These are phyloP conservation scores for Agmasoma carcini DNA, from an alignment of 371 early-diverging fungal species.

Conservation along the genomic window DNA sequence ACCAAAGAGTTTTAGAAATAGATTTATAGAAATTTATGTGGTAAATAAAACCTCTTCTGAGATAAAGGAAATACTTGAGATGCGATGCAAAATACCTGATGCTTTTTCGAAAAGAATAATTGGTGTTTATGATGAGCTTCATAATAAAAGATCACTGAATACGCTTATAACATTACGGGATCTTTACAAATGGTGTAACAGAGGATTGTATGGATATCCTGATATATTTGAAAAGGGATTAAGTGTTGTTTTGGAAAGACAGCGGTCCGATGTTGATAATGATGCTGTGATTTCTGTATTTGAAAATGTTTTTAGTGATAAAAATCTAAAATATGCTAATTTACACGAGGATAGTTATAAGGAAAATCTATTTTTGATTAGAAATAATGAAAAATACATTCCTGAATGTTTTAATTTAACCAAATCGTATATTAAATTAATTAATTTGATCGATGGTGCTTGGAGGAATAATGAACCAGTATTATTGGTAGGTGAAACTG, in stretches of 20 bases:
- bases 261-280: constrained; percentile 68
- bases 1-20: constrained; percentile 93
- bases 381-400: constrained; percentile 1
- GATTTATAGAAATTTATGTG: constrained; percentile 65
- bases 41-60: constrained; percentile 31
- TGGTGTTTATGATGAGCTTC: constrained; percentile 64
- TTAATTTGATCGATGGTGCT: constrained; percentile 67
- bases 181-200: constrained; percentile 86
- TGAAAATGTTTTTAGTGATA: constrained; percentile 9
- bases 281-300: constrained; percentile 18
- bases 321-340: neutral
- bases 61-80: constrained; percentile 29
- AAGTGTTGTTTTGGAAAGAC: constrained; percentile 74
- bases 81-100: constrained; percentile 21
- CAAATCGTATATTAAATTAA: constrained; percentile 58
- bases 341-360: neutral
- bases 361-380: neutral
- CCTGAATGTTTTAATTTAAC: constrained; percentile 28
- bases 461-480: constrained; percentile 75
- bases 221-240: constrained; percentile 74
- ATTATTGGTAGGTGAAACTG: constrained; percentile 91
- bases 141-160: constrained; percentile 43
- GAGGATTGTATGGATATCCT: constrained; percentile 60
- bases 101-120: constrained; percentile 58
- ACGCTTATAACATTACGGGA: constrained; percentile 88